Evolutionary conservation across 2,329 filamentous ascomycete species (phyloP).

Genomic region (Plectosphaerella plurivora): DNA sequence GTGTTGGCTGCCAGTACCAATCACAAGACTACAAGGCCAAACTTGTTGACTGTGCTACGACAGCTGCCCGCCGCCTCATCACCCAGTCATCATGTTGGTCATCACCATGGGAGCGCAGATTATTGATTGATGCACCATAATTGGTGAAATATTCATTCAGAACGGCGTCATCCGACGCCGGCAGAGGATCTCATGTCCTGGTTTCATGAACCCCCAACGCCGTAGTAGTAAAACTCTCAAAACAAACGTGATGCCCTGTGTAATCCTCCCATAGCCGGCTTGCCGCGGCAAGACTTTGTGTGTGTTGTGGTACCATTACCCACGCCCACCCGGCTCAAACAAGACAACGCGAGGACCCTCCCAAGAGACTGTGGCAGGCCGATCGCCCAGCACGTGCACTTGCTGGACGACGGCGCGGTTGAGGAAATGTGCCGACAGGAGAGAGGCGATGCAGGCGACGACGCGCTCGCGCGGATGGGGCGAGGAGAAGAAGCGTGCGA

Average conservation of each 20-base stretch:
- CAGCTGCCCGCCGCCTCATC: not conserved
- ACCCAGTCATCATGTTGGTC: not conserved
- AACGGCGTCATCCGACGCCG: slow-evolving; percentile 1
- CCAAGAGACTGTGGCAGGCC: not conserved
- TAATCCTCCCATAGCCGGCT: not conserved
- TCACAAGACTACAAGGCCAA: too few relatives aligned
- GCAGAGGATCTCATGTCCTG: slow-evolving; percentile 1
- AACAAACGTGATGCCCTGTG: not conserved
- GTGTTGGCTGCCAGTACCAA: too few relatives aligned
- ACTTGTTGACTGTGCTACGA: too few relatives aligned
- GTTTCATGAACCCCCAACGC: not conserved
- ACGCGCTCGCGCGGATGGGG: not conserved
- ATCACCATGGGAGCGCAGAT: not conserved
- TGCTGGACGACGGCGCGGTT: not conserved
- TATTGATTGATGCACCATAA: not conserved
- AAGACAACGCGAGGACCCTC: not conserved
- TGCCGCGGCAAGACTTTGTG: not conserved
- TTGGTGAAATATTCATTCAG: slow-evolving; percentile 2
- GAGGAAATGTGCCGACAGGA: not conserved
- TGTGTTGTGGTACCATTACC: too few relatives aligned
- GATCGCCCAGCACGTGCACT: not conserved
- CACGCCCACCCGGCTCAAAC: too few relatives aligned
- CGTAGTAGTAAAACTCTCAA: not conserved
- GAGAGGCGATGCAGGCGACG: not conserved
- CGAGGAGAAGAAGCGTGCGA: not conserved